A percentile compares a stretch with the other conserved stretches of the same genome.
Evolutionary conservation across 2,329 filamentous ascomycete species (phyloP).

Genomic region (Stachybotrys elegans): DNA sequence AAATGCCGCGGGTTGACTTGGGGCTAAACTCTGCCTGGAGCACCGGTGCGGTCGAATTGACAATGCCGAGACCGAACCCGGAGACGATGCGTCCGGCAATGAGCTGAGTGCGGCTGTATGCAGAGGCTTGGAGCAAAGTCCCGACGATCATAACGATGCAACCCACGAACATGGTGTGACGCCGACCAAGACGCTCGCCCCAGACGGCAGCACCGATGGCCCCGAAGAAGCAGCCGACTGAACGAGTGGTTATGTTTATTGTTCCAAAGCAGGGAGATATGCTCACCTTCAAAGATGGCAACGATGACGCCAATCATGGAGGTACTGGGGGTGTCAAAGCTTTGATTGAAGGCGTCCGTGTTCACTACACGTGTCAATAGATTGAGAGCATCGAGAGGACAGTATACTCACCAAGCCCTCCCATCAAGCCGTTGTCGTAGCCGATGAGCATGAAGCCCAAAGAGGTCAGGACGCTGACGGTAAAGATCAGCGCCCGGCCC

Average conservation of each 20-base stretch:
- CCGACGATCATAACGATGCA: slow-evolving; percentile 39
- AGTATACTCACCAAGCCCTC: slow-evolving; percentile 22
- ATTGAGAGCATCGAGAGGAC: slow-evolving; percentile 9
- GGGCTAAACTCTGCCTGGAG: slow-evolving; percentile 38
- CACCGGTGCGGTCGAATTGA: slow-evolving; percentile 39
- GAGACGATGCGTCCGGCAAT: slow-evolving; percentile 41
- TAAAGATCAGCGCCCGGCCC: slow-evolving; percentile 32
- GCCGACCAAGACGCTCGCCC: slow-evolving; percentile 39
- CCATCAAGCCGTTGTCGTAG: slow-evolving; percentile 41
- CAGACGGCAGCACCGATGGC: slow-evolving; percentile 26
- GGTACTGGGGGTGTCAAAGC: slow-evolving; percentile 32
- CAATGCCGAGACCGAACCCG: slow-evolving; percentile 40
- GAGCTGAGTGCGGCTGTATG: slow-evolving; percentile 36
- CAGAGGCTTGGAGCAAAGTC: slow-evolving; percentile 37
- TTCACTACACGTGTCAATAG: slow-evolving; percentile 23
- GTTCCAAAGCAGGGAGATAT: not conserved
- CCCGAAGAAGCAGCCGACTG: slow-evolving; percentile 24
- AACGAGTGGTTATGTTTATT: not conserved
- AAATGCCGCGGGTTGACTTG: slow-evolving; percentile 29
- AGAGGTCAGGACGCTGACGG: slow-evolving; percentile 38
- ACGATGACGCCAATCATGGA: slow-evolving; percentile 41
- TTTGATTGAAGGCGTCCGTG: slow-evolving; percentile 31
- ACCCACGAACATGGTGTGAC: slow-evolving; percentile 35
- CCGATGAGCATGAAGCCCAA: slow-evolving; percentile 44
- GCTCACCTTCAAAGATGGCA: slow-evolving; percentile 34